Base-by-base conservation (phyloP, 257 asterid genomes). In the Plantago major region DNA sequence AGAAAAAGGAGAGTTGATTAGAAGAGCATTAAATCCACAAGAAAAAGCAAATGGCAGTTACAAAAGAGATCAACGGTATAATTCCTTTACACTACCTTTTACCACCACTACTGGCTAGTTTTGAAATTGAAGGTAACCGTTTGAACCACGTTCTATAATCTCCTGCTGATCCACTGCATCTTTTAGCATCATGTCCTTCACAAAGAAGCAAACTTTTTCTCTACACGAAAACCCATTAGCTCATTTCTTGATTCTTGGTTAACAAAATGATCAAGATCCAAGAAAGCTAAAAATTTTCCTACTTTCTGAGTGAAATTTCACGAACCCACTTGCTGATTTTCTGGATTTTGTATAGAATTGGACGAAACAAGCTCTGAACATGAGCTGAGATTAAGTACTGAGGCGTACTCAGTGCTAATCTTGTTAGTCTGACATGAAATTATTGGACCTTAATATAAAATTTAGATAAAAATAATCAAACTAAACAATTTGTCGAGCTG, bases 61-160 rank as follows among this genome's bases (percentile, higher is more conserved):
- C 45, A 61, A 67, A 68, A 76, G 61, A 64, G 70, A 81, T 79
- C 84, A 75, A 82, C 82, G 83, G 84, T 62, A 73, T 45, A 58
- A 38, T 18, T 62, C 62, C 15, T 54, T 74, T 55, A 58, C 26
- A 22, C 7, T 66, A 56, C 85, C 87, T 82, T 86, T 81, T 73
- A 76, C 40, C 40, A 33, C 62, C 74, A 60, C 73, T 16, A 59
- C 64, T 62, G 78, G 43, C 73, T 44, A 26, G 68, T 79, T 83
- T 76, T 58, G 38, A 16, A 44, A 16, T 40, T 40, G 3, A 40
- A 37, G n/a, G 69, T 68, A 75, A 44, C 72, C 70, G 75, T 85
- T 71, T 72, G 73, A 74, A 72, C 12, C 62, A 38, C 16, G 18
- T 40, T 58, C 26, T 22, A 2, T 22, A 22, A 22, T 22, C 26